phyloP scores from a whole-genome alignment of 768 basidiomycete genomes.

The Podaxis pistillaris region DNA sequence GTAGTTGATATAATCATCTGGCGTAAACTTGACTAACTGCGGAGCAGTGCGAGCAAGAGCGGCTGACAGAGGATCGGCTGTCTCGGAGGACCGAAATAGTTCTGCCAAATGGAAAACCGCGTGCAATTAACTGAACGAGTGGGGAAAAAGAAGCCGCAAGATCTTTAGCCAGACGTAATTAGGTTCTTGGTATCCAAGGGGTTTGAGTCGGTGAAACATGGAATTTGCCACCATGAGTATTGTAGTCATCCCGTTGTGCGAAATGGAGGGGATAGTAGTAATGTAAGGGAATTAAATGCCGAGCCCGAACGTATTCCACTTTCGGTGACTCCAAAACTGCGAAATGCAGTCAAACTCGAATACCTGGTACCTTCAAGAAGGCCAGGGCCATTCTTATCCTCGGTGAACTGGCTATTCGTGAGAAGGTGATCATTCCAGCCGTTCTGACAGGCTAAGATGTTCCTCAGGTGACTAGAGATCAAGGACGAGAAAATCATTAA shows the following conservation, averaged over 20 bases:
- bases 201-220: slow-evolving; percentile 2
- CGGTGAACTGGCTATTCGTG: background rate
- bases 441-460: background rate
- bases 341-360: background rate
- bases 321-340: background rate
- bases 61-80: background rate
- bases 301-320: no score
- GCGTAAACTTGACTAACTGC: background rate
- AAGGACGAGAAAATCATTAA: background rate
- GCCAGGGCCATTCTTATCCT: background rate
- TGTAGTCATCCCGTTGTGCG: background rate
- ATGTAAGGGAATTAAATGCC: no score
- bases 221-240: background rate
- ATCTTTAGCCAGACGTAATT: background rate
- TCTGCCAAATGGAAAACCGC: background rate
- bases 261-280: background rate
- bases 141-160: background rate
- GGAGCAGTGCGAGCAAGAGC: background rate
- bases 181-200: slow-evolving; percentile 11
- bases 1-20: background rate
- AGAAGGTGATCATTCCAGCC: background rate
- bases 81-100: slow-evolving; percentile 4
- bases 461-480: background rate
- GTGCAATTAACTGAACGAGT: background rate
- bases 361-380: background rate